phyloP scores from a whole-genome alignment of 768 basidiomycete genomes.

The Russula sp. region DNA sequence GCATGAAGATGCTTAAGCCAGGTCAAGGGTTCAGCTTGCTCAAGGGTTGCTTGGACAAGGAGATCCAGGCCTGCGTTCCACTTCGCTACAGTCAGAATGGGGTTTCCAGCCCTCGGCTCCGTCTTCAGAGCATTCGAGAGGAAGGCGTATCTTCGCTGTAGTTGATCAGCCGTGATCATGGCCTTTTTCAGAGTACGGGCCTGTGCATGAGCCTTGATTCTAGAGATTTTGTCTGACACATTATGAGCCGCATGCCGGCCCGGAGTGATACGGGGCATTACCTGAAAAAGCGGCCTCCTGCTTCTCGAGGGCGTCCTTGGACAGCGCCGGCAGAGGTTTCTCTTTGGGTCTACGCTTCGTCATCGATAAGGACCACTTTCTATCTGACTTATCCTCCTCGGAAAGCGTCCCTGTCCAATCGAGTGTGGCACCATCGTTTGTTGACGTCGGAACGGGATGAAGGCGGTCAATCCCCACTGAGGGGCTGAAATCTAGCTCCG shows the following conservation, averaged over 20 bases:
- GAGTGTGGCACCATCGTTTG: conserved; percentile 61
- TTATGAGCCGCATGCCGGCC: not conserved
- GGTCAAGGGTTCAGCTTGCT: conserved; percentile 61
- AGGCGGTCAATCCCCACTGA: conserved; percentile 42
- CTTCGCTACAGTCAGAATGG: conserved; percentile 42
- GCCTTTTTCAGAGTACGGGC: conserved; percentile 58
- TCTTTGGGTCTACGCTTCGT: conserved; percentile 56
- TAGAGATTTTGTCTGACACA: conserved; percentile 48
- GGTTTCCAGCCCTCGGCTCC: conserved; percentile 35
- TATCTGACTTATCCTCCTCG: conserved; percentile 54
- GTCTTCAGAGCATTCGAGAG: conserved; percentile 38
- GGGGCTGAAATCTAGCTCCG: conserved; percentile 67
- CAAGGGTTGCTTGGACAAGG: conserved; percentile 46
- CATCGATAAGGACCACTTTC: conserved; percentile 54
- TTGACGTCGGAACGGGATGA: conserved; percentile 66
- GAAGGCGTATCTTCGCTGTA: conserved; percentile 59
- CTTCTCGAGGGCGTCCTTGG: conserved; percentile 44
- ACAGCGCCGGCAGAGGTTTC: conserved; percentile 44
- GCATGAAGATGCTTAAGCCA: conserved; percentile 67
- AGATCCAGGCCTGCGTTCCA: conserved; percentile 56
- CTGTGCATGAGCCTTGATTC: conserved; percentile 45
- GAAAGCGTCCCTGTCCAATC: conserved; percentile 62
- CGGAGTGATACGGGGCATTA: conserved; percentile 28
- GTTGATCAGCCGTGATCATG: conserved; percentile 55
- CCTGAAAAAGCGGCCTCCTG: conserved; percentile 56